These are phyloP conservation scores for Raffaelea arxii DNA, from an alignment of 2,329 filamentous ascomycete species.

Conservation along the genomic window DNA sequence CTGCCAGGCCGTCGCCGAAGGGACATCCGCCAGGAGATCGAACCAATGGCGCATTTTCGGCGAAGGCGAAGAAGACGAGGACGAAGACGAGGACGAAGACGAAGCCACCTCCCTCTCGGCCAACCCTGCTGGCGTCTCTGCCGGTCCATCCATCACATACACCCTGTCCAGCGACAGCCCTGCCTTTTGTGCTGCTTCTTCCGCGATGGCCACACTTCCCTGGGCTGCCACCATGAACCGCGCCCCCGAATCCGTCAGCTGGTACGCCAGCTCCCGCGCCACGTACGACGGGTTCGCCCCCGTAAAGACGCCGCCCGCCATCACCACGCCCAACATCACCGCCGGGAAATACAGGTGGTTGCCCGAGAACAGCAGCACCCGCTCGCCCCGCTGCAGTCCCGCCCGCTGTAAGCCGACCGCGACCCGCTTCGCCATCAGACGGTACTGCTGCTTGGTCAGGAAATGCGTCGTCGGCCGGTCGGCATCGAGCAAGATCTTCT, in stretches of 20 bases:
- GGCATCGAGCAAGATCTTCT: conserved; percentile 51
- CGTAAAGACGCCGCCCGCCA: conserved; percentile 70
- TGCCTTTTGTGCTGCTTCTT: conserved; percentile 53
- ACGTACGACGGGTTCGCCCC: conserved; percentile 44
- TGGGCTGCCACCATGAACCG: conserved; percentile 57
- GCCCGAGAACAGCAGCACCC: conserved; percentile 62
- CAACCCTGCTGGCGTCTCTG: conserved; percentile 24
- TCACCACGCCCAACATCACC: conserved; percentile 62
- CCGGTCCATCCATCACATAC: conserved; percentile 54
- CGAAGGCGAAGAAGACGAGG: conserved; percentile 2
- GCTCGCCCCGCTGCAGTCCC: conserved; percentile 58
- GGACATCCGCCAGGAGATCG: conserved; percentile 40
- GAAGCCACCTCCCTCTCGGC: conserved; percentile 10
- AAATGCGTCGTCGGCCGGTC: conserved; percentile 56
- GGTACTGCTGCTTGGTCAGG: conserved; percentile 54
- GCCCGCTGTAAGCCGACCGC: conserved; percentile 55
- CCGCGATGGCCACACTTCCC: conserved; percentile 47
- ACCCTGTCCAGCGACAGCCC: conserved; percentile 45
- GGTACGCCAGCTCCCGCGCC: conserved; percentile 62
- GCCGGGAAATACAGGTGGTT: conserved; percentile 67
- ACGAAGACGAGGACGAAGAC: not conserved
- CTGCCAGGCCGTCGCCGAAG: conserved; percentile 41
- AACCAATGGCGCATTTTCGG: conserved; percentile 48
- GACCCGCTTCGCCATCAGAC: conserved; percentile 62
- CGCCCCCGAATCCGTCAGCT: conserved; percentile 62